Base-by-base conservation (phyloP, 2,329 filamentous ascomycete genomes). In the Aspergillus ustus region DNA sequence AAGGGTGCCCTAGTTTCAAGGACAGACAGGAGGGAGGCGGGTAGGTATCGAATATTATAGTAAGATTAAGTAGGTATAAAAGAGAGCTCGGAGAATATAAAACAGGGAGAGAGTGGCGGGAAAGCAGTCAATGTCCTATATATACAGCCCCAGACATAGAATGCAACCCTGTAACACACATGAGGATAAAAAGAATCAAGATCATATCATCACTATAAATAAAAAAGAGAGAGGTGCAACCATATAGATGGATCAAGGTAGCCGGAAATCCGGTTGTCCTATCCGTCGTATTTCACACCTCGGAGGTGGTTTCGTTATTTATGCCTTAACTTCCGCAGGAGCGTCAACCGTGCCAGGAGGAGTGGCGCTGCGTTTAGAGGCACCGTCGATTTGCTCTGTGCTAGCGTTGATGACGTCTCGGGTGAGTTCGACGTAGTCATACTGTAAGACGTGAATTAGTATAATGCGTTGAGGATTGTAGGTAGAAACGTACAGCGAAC, bases 401-500 rank as follows among this genome's bases (percentile, higher is more conserved):
- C 43, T 62, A 15, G 61, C 44, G 37, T 59, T 80, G 59, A 84
- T 80, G 52, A 93, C 86, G 69, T 93, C 89, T 64, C 91, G 83
- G 20, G 86, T 89, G 66, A 95, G 82, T 82, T 96, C 92, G 67
- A 96, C 91, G 70, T 96, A 96, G 77, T 96, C 93, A 76, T 96
- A 96, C 81, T 85, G 64, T 51, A 31, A 37, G 20, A 22, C 6
- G 7, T 44, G 7, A 58, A 49, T 53, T 51, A 11, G 69, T 46
- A 61, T 61, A 17, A 37, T 22, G 15, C 19, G 2, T 9, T 43
- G 6, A 22, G 45, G 3, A 6, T 34, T 57, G 29, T 46, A 17
- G 25, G 13, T 13, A 48, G 58, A 11, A 40, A 81, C 83, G 75
- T 81, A 85, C 84, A n/a, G 92, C 93, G 75, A 95, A 96, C 80